phyloP scores from a whole-genome alignment of 108 stramenopile species.

The Cafeteria roenbergensis region DNA sequence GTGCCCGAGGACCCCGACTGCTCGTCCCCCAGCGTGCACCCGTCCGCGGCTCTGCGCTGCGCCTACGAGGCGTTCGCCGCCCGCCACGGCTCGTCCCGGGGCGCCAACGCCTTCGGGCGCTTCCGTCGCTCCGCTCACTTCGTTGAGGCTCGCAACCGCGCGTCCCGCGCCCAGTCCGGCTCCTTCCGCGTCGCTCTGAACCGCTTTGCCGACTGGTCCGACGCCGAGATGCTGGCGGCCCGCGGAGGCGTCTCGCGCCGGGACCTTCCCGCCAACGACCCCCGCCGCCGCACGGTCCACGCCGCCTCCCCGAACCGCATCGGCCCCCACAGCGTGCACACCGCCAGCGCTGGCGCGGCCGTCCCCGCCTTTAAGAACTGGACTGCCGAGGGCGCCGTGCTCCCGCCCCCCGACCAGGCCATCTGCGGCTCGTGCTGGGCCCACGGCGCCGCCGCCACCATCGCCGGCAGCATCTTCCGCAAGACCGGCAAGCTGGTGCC shows the following conservation, averaged over 20 bases:
- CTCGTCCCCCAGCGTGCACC: neutral
- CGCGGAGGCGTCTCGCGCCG: neutral
- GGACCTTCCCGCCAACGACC: no score
- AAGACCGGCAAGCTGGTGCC: neutral
- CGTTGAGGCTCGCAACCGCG: neutral
- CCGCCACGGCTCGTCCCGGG: neutral
- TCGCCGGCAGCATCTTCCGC: slow-evolving; percentile 15
- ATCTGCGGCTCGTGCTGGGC: slow-evolving; percentile 46
- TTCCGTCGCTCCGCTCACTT: neutral
- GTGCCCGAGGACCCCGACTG: neutral
- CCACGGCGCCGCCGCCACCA: slow-evolving; percentile 42
- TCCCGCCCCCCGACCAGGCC: slow-evolving; percentile 28
- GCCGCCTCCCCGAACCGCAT: no score
- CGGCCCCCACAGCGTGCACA: neutral
- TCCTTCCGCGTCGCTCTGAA: neutral
- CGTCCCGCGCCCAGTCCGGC: neutral
- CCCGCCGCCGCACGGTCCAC: neutral
- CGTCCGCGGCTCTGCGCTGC: neutral
- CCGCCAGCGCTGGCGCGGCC: neutral
- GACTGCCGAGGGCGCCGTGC: neutral
- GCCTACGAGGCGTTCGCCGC: neutral
- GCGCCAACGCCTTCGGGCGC: neutral
- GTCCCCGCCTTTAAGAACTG: neutral
- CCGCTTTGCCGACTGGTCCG: neutral
- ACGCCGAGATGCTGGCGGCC: neutral